Evolutionary conservation across 139 green algal genomes (phyloP).

Genomic region (Picochlorum sp.): DNA sequence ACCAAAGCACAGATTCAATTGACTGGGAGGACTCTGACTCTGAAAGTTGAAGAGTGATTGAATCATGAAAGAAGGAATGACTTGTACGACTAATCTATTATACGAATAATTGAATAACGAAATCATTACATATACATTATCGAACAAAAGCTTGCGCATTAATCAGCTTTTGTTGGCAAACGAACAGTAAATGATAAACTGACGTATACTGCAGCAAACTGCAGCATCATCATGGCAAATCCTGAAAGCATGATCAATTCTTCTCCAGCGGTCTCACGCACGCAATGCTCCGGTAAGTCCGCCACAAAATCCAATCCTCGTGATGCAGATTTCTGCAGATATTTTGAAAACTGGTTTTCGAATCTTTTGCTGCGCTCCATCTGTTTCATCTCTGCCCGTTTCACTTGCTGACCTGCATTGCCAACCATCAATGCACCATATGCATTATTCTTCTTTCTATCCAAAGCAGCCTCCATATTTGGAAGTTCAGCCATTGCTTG

Average conservation of each 20-base stretch:
- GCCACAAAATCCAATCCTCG: slow-evolving; percentile 11
- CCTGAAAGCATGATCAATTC: slow-evolving; percentile 11
- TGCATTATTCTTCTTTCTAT: slow-evolving; percentile 12
- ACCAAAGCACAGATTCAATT: neutral
- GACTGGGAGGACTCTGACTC: too few relatives aligned
- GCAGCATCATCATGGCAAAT: slow-evolving; percentile 12
- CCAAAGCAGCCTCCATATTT: slow-evolving; percentile 31
- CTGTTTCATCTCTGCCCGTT: slow-evolving; percentile 1
- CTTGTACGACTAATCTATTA: neutral
- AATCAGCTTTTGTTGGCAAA: slow-evolving; percentile 30
- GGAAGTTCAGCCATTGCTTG: slow-evolving; percentile 27
- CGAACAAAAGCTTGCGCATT: neutral
- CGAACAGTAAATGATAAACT: slow-evolving; percentile 24
- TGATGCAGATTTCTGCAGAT: slow-evolving; percentile 4
- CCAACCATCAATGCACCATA: slow-evolving; percentile 13
- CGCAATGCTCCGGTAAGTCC: slow-evolving; percentile 30
- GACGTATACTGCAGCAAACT: slow-evolving; percentile 28
- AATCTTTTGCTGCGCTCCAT: slow-evolving; percentile 3
- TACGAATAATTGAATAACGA: neutral
- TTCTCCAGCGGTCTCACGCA: slow-evolving; percentile 25
- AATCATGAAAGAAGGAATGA: slow-evolving; percentile 1
- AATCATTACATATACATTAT: neutral
- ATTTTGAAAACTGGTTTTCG: slow-evolving; percentile 9
- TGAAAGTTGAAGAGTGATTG: neutral
- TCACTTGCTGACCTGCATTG: slow-evolving; percentile 1